A percentile compares a stretch with the other conserved stretches of the same genome.
Conservation (phyloP, 805 yeast genomes). For the Phaffomyces opuntiae region DNA sequence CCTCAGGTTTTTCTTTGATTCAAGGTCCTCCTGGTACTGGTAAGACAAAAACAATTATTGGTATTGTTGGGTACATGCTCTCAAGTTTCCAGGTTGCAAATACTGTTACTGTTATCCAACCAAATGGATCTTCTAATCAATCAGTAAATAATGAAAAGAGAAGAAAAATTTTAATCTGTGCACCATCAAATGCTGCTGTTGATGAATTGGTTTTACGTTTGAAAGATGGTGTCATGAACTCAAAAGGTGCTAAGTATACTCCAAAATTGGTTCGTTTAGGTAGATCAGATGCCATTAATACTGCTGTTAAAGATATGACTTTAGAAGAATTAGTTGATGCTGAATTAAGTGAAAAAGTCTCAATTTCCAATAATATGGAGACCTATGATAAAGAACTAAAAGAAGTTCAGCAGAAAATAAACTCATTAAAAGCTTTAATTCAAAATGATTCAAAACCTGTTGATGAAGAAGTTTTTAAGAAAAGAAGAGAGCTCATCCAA, state of each 20-base stretch:
- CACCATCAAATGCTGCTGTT: constrained; percentile 98
- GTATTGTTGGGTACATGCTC: constrained; percentile 75
- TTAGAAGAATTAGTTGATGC: constrained; percentile 80
- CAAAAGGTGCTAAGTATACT: constrained; percentile 42
- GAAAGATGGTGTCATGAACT: constrained; percentile 57
- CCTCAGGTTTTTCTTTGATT: constrained; percentile 78
- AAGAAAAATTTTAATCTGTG: constrained; percentile 78
- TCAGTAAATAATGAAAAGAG: background rate
- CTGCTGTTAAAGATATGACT: constrained; percentile 73
- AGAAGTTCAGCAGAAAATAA: constrained; percentile 9
- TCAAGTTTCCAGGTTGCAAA: constrained; percentile 30
- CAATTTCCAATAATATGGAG: constrained; percentile 33
- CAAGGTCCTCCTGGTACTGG: constrained; percentile 99
- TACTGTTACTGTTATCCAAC: constrained; percentile 21
- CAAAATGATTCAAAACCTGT: constrained; percentile 24
- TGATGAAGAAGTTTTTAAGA: constrained; percentile 42
- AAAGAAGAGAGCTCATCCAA: constrained; percentile 49
- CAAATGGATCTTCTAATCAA: constrained; percentile 16
- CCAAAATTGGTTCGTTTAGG: constrained; percentile 86
- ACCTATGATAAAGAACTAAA: constrained; percentile 42
- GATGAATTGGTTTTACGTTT: constrained; percentile 88
- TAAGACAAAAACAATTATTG: constrained; percentile 93
- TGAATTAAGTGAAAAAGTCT: constrained; percentile 14
- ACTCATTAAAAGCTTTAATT: constrained; percentile 22
- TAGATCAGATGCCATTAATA: constrained; percentile 78